Conservation (phyloP, 2,329 filamentous ascomycete species). For the Parascedosporium putredinis region DNA sequence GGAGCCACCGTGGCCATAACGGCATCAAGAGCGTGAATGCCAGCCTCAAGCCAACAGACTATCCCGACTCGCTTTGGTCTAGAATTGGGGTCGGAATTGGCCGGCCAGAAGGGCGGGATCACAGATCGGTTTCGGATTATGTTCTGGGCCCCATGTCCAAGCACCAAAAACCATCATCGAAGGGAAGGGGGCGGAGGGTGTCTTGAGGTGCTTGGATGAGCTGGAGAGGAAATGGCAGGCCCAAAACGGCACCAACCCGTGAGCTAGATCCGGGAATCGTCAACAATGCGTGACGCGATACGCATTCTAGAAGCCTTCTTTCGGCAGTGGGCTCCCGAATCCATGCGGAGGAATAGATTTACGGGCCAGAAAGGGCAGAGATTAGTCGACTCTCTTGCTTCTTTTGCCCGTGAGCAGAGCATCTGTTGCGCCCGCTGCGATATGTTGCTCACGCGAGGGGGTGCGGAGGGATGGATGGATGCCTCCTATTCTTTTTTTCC, state of each 20-base stretch:
- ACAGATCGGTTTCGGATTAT: slow-evolving; percentile 59
- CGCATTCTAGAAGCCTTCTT: not conserved
- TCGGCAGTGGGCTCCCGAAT: not conserved
- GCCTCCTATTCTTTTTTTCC: too few species aligned
- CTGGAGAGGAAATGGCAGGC: slow-evolving; percentile 29
- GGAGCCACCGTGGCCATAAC: slow-evolving; percentile 62
- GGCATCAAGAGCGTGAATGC: slow-evolving; percentile 59
- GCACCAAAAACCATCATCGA: slow-evolving; percentile 41
- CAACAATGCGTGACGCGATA: not conserved
- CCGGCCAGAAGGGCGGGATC: slow-evolving; percentile 60
- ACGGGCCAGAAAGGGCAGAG: not conserved
- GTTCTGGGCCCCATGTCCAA: slow-evolving; percentile 60
- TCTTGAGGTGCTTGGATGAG: slow-evolving; percentile 39
- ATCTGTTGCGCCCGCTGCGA: not conserved
- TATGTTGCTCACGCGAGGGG: too few species aligned
- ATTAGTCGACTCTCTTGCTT: not conserved
- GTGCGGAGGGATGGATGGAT: too few species aligned
- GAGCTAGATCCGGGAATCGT: not conserved
- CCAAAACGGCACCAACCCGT: slow-evolving; percentile 9
- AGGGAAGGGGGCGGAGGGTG: slow-evolving; percentile 36
- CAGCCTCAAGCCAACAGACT: slow-evolving; percentile 32
- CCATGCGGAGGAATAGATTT: not conserved
- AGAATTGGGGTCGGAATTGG: slow-evolving; percentile 80
- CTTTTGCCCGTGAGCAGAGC: not conserved
- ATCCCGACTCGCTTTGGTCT: slow-evolving; percentile 31